Base-by-base conservation (phyloP, 495 filamentous ascomycete genomes). In the Daldinia vernicosa region DNA sequence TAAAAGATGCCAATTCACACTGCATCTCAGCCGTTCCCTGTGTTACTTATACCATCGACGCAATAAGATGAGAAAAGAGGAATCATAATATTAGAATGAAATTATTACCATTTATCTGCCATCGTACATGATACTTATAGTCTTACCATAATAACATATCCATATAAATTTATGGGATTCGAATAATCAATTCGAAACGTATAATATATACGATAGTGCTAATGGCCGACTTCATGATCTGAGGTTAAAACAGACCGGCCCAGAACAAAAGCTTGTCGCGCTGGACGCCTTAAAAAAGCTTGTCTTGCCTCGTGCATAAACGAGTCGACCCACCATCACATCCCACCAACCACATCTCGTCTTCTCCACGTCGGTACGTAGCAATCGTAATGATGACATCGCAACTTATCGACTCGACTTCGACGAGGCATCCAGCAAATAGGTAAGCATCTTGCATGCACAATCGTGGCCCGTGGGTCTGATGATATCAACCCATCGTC, bases 271-370 rank as follows among this genome's bases (percentile, higher is more conserved):
- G 70, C 70, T 68, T 72, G 70, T 68, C 61, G 60, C 65, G 60
- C 70, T 66, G 65, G 66, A 57, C 60, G 65, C 61, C 70, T 68
- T 68, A 68, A 73, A 73, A 72, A 73, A 73, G 70, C 70, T 73
- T 73, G 70, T 73, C 70, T 73, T 68, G 50, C 57, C 33, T 68
- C 70, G 56, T 72, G 70, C 70, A 72, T 72, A 68, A 65, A 65
- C 60, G 70, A 72, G 62, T 68, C 28, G 65, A 56, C 39, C 70
- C 60, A 67, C 59, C 37, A 37, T 28, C 19, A 19, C 53, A 57
- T 35, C n/a, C 14, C n/a, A 17, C 70, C 70, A 72, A 72, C 39
- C 70, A 68, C 54, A 11, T 12, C 12, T 15, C 15, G 14, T 52
- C 58, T 54, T 54, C 40, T 58, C 43, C 58, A 52, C 37, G 17